Base-by-base conservation (phyloP, 2,329 filamentous ascomycete genomes). In the Talaromyces islandicus region DNA sequence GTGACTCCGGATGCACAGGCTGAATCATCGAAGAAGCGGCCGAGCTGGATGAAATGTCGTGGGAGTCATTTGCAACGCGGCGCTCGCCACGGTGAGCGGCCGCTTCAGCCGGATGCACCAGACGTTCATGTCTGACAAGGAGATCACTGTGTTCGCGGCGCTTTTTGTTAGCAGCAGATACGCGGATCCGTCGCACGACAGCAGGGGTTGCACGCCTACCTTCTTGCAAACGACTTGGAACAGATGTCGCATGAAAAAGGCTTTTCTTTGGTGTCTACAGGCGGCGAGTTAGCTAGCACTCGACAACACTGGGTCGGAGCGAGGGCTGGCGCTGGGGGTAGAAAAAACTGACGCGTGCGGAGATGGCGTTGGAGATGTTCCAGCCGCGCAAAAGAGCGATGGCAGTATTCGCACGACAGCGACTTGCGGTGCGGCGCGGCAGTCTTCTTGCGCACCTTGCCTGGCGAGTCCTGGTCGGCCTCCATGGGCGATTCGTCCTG, bases 341-440 rank as follows among this genome's bases (percentile, higher is more conserved):
- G n/a, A n/a, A 73, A 74, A 70, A 74, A 74, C 76, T 74, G 75
- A 78, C 75, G 78, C 65, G 78, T 80, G 72, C 78, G 76, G 72
- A 80, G 77, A 75, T 80, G 78, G 66, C 78, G 74, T 74, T 80
- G 78, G 68, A 80, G 77, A 72, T 80, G 78, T 69, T 80, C 78
- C 63, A 80, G 67, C 56, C 78, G 75, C 59, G 77, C 77, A 68
- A 80, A 80, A 43, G 77, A 74, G 63, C 78, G 70, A 65, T 75
- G 77, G 68, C 77, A 80, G 64, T 79, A 78, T 68, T 78, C 77
- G 67, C 78, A 80, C 27, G 76, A 75, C 50, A 80, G 66, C 12
- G 78, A 78, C 67, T 79, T 80, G 61, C 75, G 74, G 67, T 78
- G 75, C 56, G 73, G 67, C 46, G 71, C 63, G 24, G 59, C 50